These are phyloP conservation scores for Termitomyces sp. DNA, from an alignment of 768 basidiomycete genomes.

Conservation along the genomic window DNA sequence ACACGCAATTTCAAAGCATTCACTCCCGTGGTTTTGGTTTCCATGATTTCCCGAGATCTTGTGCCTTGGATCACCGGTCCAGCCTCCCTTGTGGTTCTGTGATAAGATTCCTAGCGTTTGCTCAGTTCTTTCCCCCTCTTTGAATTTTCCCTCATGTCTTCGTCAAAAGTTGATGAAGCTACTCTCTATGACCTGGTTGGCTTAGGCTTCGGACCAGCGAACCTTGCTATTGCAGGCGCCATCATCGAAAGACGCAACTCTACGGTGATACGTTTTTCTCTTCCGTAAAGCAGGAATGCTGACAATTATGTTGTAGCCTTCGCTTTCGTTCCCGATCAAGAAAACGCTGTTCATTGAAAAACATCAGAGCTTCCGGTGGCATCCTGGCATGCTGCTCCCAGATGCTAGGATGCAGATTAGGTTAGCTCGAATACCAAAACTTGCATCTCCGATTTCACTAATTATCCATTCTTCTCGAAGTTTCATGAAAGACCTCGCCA, in stretches of 20 bases:
- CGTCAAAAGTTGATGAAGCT: constrained; percentile 10
- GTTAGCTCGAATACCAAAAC: constrained; percentile 14
- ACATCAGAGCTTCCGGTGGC: constrained; percentile 43
- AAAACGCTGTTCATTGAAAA: constrained; percentile 43
- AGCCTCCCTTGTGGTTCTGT: neutral
- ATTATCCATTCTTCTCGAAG: constrained; percentile 16
- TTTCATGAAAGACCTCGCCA: constrained; percentile 50
- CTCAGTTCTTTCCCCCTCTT: neutral
- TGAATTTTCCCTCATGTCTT: constrained; percentile 3
- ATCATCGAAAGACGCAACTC: constrained; percentile 36
- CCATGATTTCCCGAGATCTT: neutral
- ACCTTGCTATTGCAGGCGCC: constrained; percentile 44
- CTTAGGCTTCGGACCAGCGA: constrained; percentile 48
- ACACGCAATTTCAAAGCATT: constrained; percentile 4
- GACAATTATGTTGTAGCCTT: constrained; percentile 2
- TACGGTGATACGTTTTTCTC: constrained; percentile 3
- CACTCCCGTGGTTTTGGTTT: neutral
- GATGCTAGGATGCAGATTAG: constrained; percentile 50
- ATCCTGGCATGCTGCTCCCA: constrained; percentile 50
- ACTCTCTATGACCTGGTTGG: constrained; percentile 39
- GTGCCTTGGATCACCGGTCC: neutral
- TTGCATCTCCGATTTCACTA: neutral
- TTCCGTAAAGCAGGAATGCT: constrained; percentile 2
- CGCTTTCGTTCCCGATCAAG: constrained; percentile 13
- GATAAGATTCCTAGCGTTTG: neutral